Base-by-base conservation (phyloP, 257 asterid species). In the Plectranthus barbatus region DNA sequence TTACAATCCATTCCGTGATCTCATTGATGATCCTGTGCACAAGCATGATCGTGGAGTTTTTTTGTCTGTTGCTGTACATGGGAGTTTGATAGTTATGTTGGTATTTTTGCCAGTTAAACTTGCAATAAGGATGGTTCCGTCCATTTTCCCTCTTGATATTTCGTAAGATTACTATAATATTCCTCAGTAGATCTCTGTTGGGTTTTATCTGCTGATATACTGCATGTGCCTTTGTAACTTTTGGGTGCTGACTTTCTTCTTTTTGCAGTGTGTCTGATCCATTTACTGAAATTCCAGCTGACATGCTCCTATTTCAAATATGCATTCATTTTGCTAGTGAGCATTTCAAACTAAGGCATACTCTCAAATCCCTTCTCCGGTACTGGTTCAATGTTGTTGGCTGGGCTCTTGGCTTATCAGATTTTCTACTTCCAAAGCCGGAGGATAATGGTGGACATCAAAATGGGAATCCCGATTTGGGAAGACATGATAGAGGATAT, bases 351-450 rank as follows among this genome's bases (percentile, higher is more conserved):
- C 72, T 87, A 79, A 85, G 99, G 60, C 88, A 85, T 62, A 90
- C 99, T 29, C 86, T 92, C 69, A 92, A 90, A 72, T 83, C 97
- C 56, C 74, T 92, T 62, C 94, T 92, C 59, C 95, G 90, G 13
- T 89, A 90, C 67, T 92, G 99, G 99, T 92, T 92, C 75, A 78
- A 95, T 66, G 99, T 76, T n/a, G 86, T 90, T 76, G 99, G 99
- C 53, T 89, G 97, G 97, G 80, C 95, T 8, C 95, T 92, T 70
- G 95, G 96, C 64, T 81, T 92, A 57, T 85, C 91, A 8, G 95
- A 90, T 64, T 92, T 80, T 79, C 79, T 92, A 58, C 89, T 92
- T 51, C 96, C 97, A 44, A 86, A 77, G 76, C 94, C 96, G 15
- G 99, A 92, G 71, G 96, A 92, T 51, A 84, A 73, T 69, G 87